Conservation (phyloP, 805 yeast species). For the Candida morakotiae region DNA sequence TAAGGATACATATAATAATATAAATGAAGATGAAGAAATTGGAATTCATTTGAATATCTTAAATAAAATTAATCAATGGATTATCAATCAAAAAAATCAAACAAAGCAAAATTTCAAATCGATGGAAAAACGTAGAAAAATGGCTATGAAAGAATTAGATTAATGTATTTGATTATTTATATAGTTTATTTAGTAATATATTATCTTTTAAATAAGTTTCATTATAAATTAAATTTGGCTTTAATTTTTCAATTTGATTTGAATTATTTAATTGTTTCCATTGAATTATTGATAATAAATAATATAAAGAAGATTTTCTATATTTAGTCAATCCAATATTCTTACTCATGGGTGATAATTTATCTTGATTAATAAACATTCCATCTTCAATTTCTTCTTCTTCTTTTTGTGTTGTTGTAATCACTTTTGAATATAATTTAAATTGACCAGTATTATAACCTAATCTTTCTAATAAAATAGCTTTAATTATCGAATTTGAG, state of each 20-base stretch:
- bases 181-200: slow-evolving; percentile 19
- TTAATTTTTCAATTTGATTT: slow-evolving; percentile 23
- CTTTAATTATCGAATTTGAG: slow-evolving; percentile 34
- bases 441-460: slow-evolving; percentile 48
- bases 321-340: slow-evolving; percentile 54
- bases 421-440: slow-evolving; percentile 18
- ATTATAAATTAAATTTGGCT: slow-evolving; percentile 21
- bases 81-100: slow-evolving; percentile 8
- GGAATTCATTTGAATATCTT: slow-evolving; percentile 15
- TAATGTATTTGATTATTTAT: slow-evolving; percentile 12
- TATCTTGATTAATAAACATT: slow-evolving; percentile 27
- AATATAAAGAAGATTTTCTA: slow-evolving; percentile 78
- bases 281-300: slow-evolving; percentile 66
- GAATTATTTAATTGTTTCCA: slow-evolving; percentile 41
- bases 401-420: not conserved
- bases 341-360: slow-evolving; percentile 31
- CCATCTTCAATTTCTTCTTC: slow-evolving; percentile 25
- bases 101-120: slow-evolving; percentile 20
- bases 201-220: slow-evolving; percentile 20
- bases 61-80: slow-evolving; percentile 22
- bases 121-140: slow-evolving; percentile 39
- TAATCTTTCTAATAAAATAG: slow-evolving; percentile 38
- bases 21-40: slow-evolving; percentile 18
- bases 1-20: too few species aligned
- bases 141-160: slow-evolving; percentile 39